Percentiles rank a stretch among this genome's conserved stretches.
phyloP scores from a whole-genome alignment of 176 grass and related monocot genomes.

The Dactylis glomerata region DNA sequence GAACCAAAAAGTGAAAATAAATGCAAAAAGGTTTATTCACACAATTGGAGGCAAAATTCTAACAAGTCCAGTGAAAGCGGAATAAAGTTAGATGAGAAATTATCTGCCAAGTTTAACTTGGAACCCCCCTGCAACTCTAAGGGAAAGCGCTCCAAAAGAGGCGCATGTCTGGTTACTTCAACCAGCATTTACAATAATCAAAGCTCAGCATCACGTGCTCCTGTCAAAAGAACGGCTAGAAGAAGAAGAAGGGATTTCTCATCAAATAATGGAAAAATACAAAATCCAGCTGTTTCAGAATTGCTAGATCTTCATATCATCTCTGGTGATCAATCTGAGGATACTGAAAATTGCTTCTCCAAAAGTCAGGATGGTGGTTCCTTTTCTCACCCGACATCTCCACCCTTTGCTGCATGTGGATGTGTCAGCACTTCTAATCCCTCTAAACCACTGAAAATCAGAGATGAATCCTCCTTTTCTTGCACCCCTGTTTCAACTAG shows the following conservation, averaged over 20 bases:
- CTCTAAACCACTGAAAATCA: slow-evolving; percentile 60
- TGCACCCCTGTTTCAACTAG: slow-evolving; percentile 80
- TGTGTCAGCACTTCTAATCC: slow-evolving; percentile 69
- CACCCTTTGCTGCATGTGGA: slow-evolving; percentile 66
- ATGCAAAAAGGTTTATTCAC: slow-evolving; percentile 64
- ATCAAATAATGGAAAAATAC: slow-evolving; percentile 36
- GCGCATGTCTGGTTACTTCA: background rate
- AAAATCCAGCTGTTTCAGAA: slow-evolving; percentile 15
- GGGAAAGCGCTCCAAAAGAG: slow-evolving; percentile 38
- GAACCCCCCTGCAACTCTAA: slow-evolving; percentile 47
- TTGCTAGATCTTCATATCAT: slow-evolving; percentile 46
- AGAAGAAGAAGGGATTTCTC: slow-evolving; percentile 49
- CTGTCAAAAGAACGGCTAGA: slow-evolving; percentile 50
- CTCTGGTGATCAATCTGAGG: slow-evolving; percentile 60
- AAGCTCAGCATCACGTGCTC: slow-evolving; percentile 46
- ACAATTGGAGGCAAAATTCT: slow-evolving; percentile 86
- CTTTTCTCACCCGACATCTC: slow-evolving; percentile 46
- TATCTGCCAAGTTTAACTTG: slow-evolving; percentile 39
- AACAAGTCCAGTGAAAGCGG: slow-evolving; percentile 50
- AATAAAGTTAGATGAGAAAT: slow-evolving; percentile 45
- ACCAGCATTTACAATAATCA: slow-evolving; percentile 38
- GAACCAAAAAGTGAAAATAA: slow-evolving; percentile 49
- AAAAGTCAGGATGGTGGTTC: slow-evolving; percentile 33
- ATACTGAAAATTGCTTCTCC: slow-evolving; percentile 55
- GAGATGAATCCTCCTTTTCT: slow-evolving; percentile 72